Percentiles rank a stretch among this genome's conserved stretches.
Evolutionary conservation across 1,284 basidiomycete genomes (phyloP).

Genomic region (Kalmanozyma brasiliensis): DNA sequence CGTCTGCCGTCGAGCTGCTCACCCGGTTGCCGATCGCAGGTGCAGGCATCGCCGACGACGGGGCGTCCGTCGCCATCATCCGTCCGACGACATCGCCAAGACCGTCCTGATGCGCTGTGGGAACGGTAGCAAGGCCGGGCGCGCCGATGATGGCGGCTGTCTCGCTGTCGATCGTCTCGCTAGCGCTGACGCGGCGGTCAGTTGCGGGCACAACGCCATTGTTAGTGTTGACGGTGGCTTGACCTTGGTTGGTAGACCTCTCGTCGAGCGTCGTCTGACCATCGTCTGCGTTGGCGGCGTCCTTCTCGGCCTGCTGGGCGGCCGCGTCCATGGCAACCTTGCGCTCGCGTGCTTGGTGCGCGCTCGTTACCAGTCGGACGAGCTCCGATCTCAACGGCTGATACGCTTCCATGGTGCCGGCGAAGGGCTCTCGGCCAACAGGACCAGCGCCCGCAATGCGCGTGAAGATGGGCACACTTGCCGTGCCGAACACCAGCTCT

Average conservation of each 20-base stretch:
- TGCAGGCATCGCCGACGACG: slow-evolving; percentile 18
- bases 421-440: slow-evolving; percentile 20
- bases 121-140: slow-evolving; percentile 19
- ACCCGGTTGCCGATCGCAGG: slow-evolving; percentile 4
- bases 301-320: slow-evolving; percentile 41
- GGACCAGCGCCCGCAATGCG: slow-evolving; percentile 11
- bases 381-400: slow-evolving; percentile 45
- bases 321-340: slow-evolving; percentile 36
- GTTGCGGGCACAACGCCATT: slow-evolving; percentile 8
- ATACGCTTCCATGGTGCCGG: slow-evolving; percentile 27
- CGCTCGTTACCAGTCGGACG: slow-evolving; percentile 22
- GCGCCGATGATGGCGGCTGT: slow-evolving; percentile 35
- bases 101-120: slow-evolving; percentile 33
- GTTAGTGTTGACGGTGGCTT: not conserved
- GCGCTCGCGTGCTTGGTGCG: slow-evolving; percentile 40
- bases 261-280: slow-evolving; percentile 48
- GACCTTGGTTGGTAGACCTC: slow-evolving; percentile 29
- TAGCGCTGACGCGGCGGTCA: slow-evolving; percentile 27
- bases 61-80: slow-evolving; percentile 33
- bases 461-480: slow-evolving; percentile 60
- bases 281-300: slow-evolving; percentile 37
- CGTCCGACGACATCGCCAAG: slow-evolving; percentile 40
- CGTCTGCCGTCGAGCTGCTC: slow-evolving; percentile 7
- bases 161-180: slow-evolving; percentile 49
- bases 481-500: slow-evolving; percentile 62